phyloP scores from a whole-genome alignment of 495 filamentous ascomycete species.

The Sordaria brevicollis region DNA sequence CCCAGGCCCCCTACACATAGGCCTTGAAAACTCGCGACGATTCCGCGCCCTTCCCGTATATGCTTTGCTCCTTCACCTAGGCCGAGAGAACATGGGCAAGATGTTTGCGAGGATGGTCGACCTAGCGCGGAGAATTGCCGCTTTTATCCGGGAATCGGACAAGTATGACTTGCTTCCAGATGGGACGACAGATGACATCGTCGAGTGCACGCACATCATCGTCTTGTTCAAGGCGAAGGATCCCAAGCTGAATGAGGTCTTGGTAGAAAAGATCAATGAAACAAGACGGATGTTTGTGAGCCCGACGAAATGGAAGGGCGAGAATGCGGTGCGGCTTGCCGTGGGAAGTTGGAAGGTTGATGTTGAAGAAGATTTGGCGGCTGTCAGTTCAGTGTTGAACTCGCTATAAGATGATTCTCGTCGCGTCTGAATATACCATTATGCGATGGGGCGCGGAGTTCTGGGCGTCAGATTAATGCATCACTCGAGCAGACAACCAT shows the following conservation, averaged over 20 bases:
- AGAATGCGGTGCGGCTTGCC: slow-evolving; percentile 66
- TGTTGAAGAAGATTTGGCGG: slow-evolving; percentile 41
- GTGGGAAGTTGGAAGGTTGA: slow-evolving; percentile 74
- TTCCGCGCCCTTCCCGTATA: slow-evolving; percentile 88
- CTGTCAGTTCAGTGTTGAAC: slow-evolving; percentile 40
- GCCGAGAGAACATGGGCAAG: slow-evolving; percentile 53
- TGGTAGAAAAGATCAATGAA: slow-evolving; percentile 63
- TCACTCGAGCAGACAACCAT: not conserved
- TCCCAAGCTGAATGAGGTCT: slow-evolving; percentile 48
- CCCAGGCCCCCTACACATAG: slow-evolving; percentile 76
- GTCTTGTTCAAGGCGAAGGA: slow-evolving; percentile 74
- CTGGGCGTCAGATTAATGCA: not conserved
- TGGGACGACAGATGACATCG: slow-evolving; percentile 6
- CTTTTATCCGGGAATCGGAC: slow-evolving; percentile 43
- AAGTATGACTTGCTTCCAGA: slow-evolving; percentile 58
- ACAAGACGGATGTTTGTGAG: slow-evolving; percentile 72
- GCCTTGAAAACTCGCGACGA: slow-evolving; percentile 82
- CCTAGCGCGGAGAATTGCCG: slow-evolving; percentile 58
- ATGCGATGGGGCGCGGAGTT: not conserved
- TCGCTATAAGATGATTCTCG: not conserved
- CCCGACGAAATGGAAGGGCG: slow-evolving; percentile 65
- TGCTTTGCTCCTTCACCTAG: slow-evolving; percentile 66
- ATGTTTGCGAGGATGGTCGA: slow-evolving; percentile 65
- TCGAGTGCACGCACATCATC: slow-evolving; percentile 53
- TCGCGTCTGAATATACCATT: not conserved